Percentiles rank a stretch among this genome's conserved stretches.
Evolutionary conservation across 2,329 filamentous ascomycete species (phyloP).

Genomic region (Golovinomyces cichoracearum): DNA sequence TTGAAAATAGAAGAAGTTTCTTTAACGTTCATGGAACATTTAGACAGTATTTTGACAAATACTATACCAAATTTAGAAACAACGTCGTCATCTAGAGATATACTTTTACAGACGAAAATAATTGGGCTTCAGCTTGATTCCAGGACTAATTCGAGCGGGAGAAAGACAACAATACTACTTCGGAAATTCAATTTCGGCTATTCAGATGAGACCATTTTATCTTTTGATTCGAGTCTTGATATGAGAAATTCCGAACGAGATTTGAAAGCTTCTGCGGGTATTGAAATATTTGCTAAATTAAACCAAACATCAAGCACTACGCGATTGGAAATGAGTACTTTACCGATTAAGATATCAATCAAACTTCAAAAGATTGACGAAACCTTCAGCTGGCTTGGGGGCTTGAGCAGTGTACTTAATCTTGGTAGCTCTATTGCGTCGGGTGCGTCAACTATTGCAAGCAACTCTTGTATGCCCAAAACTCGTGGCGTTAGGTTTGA

Average conservation of each 20-base stretch:
- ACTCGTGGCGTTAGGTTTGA: constrained; percentile 34
- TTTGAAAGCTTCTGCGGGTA: constrained; percentile 28
- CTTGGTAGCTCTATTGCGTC: constrained; percentile 65
- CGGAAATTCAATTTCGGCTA: constrained; percentile 38
- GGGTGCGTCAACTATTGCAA: constrained; percentile 27
- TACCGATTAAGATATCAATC: constrained; percentile 50
- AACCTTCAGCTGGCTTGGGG: constrained; percentile 68
- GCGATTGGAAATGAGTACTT: constrained; percentile 41
- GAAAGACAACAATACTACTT: constrained; percentile 15
- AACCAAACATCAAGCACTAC: constrained; percentile 20
- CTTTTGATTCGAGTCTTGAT: constrained; percentile 30
- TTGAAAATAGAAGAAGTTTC: constrained; percentile 12
- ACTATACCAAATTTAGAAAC: constrained; percentile 1
- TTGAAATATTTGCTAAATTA: constrained; percentile 31
- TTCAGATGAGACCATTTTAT: constrained; percentile 33
- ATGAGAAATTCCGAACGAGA: constrained; percentile 34
- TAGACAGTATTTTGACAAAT: constrained; percentile 11
- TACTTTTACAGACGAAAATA: constrained; percentile 12
- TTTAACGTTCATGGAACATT: constrained; percentile 13
- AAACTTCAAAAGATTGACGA: constrained; percentile 66
- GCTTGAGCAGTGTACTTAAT: constrained; percentile 71
- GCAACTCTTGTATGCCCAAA: constrained; percentile 18
- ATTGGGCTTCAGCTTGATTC: constrained; percentile 7
- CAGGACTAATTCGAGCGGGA: neutral
- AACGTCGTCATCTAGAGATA: constrained; percentile 6